Evolutionary conservation across 2,329 filamentous ascomycete genomes (phyloP), one percentile per base, ranked within the genome.

Genomic region (Ramichloridium luteum): DNA sequence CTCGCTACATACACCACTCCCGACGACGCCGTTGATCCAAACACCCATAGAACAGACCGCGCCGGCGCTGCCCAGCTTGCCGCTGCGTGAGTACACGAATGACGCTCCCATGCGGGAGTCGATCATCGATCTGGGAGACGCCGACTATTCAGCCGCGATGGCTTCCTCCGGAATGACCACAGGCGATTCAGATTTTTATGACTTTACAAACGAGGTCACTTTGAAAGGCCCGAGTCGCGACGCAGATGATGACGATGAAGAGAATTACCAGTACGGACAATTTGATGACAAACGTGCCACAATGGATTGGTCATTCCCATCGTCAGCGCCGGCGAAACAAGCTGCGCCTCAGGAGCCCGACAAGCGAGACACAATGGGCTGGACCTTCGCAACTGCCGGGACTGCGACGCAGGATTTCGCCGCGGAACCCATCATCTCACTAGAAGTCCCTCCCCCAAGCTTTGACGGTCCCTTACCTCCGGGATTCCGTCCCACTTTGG

Each of bases 271-370:
- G 6, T 51, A 48, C 28, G 34, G 32, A 14, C 30, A 44, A 10
- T 47, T 49, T 30, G 43, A 46, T 25, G 30, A 39, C 50, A 49
- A 59, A 48, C 57, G 61, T 18, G 54, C 53, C 4, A 66, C 62
- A 1, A 64, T 64, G 53, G 65, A 70, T 18, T 74, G 68, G 68
- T 69, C 62, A 9, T 72, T 72, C 38, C 65, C 67, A 5, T 30
- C 37, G 15, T 10, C 13, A 4, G 50, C 58, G 8, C n/a, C 27
- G 14, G 18, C 25, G 4, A 28, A 26, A 10, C 35, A 30, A 10
- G 60, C 59, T 53, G 53, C 49, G 2, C 30, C 48, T 14, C 41
- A 39, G 31, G 35, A 37, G 39, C 38, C 41, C 38, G 45, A 51
- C 5, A 62, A 61, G 35, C 55, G 60, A 11, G 54, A 55, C 20